Base-by-base conservation (phyloP, 352 stramenopile species). In the Phytopythium cucurbitacearum region DNA sequence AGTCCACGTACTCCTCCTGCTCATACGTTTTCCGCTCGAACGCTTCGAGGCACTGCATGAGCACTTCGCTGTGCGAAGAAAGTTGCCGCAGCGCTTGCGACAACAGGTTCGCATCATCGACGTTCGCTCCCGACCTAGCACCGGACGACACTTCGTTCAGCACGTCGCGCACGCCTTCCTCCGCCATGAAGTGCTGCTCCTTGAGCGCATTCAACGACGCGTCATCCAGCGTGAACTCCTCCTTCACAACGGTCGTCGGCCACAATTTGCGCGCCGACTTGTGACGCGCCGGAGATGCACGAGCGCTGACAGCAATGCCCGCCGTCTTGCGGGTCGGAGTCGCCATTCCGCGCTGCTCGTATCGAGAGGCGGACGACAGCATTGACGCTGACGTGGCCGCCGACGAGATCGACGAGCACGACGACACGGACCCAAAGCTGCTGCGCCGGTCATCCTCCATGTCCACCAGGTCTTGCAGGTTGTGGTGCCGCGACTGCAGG, bases 161-260 rank as follows among this genome's bases (percentile, higher is more conserved):
- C n/a, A 91, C 51, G 40, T 88, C 69, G 39, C 80, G 67, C 3
- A 88, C 77, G 0, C 71, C 80, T 51, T 80, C 71, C 37, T 86
- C 80, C 0, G 80, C 71, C 40, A 86, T 54, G 5, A 73, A 65
- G 49, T 91, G 81, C 28, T 87, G 77, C n/a, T 79, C 67, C 58
- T 83, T 87, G 34, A 90, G 59, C n/a, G 77, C 73, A 48, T 77
- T 63, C 6, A 90, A 57, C 4, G 61, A 67, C 35, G 67, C 56
- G 28, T 73, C 54, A 39, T 69, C 73, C 37, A 82, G 39, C 32
- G 60, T 69, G 51, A 84, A 81, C n/a, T 84, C 67, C 35, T 68
- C 61, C n/a, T 62, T 63, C 10, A 67, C 59, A 35, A 69, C 64
- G 1, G 56, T 71, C 5, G 58, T 53, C 6, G 69, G 66, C 67